Evolutionary conservation across 345 rosid genomes (phyloP).

Genomic region (Syzygium grande): DNA sequence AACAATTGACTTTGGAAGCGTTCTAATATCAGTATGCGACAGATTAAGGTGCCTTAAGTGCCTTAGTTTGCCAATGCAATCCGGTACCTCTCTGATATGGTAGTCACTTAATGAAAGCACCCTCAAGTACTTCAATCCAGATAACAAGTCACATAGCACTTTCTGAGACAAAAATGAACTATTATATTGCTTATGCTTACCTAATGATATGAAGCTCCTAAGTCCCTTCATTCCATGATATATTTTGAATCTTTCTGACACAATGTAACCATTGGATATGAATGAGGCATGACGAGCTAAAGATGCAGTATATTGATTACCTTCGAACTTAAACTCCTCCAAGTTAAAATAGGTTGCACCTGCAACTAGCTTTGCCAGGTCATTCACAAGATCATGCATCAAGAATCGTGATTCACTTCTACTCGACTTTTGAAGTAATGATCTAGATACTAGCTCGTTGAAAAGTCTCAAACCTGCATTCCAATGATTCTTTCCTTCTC

Average conservation of each 20-base stretch:
- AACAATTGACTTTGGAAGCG: not conserved
- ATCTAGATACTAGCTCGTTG: not conserved
- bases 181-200: rapidly evolving
- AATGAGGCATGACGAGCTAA: not conserved
- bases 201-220: not conserved
- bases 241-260: rapidly evolving
- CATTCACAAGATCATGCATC: not conserved
- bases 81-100: not conserved
- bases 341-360: not conserved
- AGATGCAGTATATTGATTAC: not conserved
- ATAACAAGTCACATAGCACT: not conserved
- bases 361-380: not conserved
- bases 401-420: not conserved
- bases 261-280: rapidly evolving
- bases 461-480: not conserved
- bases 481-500: not conserved
- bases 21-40: not conserved
- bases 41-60: not conserved
- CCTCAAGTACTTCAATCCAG: not conserved
- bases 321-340: rapidly evolving
- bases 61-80: not conserved
- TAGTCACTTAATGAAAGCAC: not conserved
- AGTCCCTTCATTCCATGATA: not conserved
- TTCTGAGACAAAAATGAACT: rapidly evolving
- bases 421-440: not conserved